Conservation (phyloP, 306 rosid species). For the Quillaja saponaria region DNA sequence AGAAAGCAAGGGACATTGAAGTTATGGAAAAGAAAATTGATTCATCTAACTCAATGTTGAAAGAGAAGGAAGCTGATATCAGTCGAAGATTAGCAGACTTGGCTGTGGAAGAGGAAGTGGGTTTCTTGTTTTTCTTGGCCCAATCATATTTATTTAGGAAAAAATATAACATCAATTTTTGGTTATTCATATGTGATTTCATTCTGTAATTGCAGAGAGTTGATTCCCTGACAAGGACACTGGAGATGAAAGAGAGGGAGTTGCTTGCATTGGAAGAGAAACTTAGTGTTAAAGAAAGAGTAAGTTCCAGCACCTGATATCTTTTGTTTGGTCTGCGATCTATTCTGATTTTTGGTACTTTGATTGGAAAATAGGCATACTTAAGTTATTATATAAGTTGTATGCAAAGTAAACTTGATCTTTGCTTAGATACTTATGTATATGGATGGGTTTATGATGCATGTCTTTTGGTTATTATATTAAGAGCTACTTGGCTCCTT, state of each 20-base stretch:
- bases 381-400: neutral
- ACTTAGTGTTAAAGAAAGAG: slow-evolving; percentile 71
- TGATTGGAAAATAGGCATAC: slow-evolving; percentile 9
- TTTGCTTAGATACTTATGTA: neutral
- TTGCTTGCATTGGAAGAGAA: slow-evolving; percentile 57
- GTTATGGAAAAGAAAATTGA: slow-evolving; percentile 48
- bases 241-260: slow-evolving; percentile 62
- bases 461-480: slow-evolving; percentile 6
- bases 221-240: slow-evolving; percentile 34
- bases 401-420: slow-evolving; percentile 11
- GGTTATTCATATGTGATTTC: neutral
- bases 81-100: slow-evolving; percentile 51
- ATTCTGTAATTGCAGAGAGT: slow-evolving; percentile 54
- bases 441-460: neutral
- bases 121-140: slow-evolving; percentile 10
- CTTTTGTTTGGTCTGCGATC: slow-evolving; percentile 1
- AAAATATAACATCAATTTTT: neutral
- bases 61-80: slow-evolving; percentile 63
- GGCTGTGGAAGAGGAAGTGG: slow-evolving; percentile 64
- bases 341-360: slow-evolving; percentile 4
- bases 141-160: neutral
- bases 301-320: slow-evolving; percentile 38
- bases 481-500: neutral
- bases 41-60: slow-evolving; percentile 42
- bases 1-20: slow-evolving; percentile 64